Evolutionary conservation across 495 filamentous ascomycete species (phyloP).

Genomic region (Xylaria intraflava): DNA sequence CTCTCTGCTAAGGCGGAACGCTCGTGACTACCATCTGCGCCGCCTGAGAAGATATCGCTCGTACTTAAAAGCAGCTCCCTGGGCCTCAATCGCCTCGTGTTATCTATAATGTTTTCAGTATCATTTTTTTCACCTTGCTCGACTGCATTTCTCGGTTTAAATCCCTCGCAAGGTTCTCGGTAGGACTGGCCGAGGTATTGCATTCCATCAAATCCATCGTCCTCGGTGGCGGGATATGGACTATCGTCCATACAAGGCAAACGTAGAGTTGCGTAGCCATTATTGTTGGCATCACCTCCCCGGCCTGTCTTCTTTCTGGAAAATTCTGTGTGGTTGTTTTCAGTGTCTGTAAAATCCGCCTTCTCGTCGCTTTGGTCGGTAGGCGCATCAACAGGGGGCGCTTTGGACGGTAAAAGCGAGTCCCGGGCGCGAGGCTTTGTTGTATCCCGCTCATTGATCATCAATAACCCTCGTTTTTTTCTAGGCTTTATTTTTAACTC

Average conservation of each 20-base stretch:
- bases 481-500: conserved; percentile 36
- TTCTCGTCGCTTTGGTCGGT: not conserved
- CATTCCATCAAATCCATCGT: not conserved
- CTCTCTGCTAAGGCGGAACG: not conserved
- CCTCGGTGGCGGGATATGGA: not conserved
- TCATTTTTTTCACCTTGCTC: not conserved
- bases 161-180: not conserved
- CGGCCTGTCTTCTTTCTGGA: not conserved
- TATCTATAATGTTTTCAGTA: not conserved
- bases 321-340: not conserved
- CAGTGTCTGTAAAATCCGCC: not conserved
- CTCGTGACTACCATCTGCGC: not conserved
- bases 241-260: not conserved
- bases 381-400: not conserved
- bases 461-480: conserved; percentile 37
- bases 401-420: not conserved
- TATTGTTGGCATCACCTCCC: not conserved
- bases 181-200: not conserved
- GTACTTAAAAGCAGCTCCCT: not conserved
- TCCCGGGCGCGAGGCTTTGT: not conserved
- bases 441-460: conserved; percentile 23
- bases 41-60: not conserved
- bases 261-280: not conserved
- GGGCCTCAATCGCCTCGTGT: not conserved
- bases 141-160: not conserved